Conservation (phyloP, 2,329 filamentous ascomycete genomes). For the Metarhizium humberi region DNA sequence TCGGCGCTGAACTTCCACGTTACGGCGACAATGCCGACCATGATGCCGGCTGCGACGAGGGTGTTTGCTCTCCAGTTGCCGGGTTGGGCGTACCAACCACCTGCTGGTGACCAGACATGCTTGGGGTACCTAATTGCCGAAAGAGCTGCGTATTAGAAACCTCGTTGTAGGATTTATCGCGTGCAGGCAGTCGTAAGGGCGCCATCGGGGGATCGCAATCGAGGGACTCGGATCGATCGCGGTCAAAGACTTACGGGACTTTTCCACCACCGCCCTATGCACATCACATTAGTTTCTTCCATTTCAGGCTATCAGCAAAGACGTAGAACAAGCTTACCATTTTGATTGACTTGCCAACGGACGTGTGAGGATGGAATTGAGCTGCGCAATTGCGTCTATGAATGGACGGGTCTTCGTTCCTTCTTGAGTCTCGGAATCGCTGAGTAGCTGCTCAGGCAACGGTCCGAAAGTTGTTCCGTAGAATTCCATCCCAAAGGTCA, state of each 20-base stretch:
- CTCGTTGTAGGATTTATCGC: slow-evolving; percentile 4
- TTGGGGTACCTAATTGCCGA: slow-evolving; percentile 67
- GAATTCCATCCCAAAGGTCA: neutral
- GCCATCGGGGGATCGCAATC: slow-evolving; percentile 3
- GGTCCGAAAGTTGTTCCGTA: slow-evolving; percentile 3
- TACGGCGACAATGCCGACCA: slow-evolving; percentile 59
- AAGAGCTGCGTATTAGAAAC: neutral
- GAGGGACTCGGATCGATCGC: neutral
- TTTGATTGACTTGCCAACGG: slow-evolving; percentile 33
- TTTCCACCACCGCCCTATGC: slow-evolving; percentile 64
- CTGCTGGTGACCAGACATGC: slow-evolving; percentile 97
- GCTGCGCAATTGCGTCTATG: slow-evolving; percentile 22
- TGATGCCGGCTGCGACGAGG: slow-evolving; percentile 57
- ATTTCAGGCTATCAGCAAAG: neutral
- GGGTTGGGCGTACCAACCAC: slow-evolving; percentile 95
- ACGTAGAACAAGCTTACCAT: slow-evolving; percentile 38
- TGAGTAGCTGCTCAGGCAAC: neutral
- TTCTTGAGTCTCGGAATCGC: neutral
- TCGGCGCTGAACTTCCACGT: slow-evolving; percentile 67
- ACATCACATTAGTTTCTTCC: neutral
- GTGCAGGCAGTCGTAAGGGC: neutral
- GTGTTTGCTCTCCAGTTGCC: slow-evolving; percentile 95
- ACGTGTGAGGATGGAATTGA: slow-evolving; percentile 10
- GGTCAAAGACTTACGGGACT: slow-evolving; percentile 39
- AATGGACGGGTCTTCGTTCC: slow-evolving; percentile 9